phyloP scores from a whole-genome alignment of 2,329 filamentous ascomycete genomes.

The Emergomyces orientalis region DNA sequence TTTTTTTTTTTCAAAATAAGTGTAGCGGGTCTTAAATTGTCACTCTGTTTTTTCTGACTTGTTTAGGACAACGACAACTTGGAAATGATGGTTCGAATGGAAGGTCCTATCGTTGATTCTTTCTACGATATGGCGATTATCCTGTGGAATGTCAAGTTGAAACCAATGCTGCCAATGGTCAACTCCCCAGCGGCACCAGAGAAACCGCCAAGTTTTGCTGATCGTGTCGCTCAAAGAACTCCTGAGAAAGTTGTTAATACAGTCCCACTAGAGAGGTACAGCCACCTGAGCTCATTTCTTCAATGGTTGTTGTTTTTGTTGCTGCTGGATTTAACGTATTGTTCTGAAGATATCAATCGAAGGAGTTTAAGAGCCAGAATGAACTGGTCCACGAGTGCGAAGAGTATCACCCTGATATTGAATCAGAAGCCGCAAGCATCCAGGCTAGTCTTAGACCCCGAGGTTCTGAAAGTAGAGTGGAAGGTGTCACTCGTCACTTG shows the following conservation, averaged over 20 bases:
- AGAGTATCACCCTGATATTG: constrained; percentile 52
- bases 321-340: neutral
- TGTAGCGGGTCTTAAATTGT: neutral
- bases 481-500: constrained; percentile 56
- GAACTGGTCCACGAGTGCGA: neutral
- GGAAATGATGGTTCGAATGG: constrained; percentile 69
- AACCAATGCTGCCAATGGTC: constrained; percentile 51
- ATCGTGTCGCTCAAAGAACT: neutral
- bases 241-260: constrained; percentile 30
- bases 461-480: constrained; percentile 44
- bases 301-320: neutral
- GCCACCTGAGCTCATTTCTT: neutral
- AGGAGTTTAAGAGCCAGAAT: neutral
- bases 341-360: neutral
- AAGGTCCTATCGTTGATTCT: constrained; percentile 67
- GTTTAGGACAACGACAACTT: constrained; percentile 62
- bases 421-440: constrained; percentile 52
- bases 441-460: constrained; percentile 48
- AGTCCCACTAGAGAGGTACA: neutral
- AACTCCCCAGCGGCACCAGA: constrained; percentile 39
- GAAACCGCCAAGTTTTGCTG: constrained; percentile 18
- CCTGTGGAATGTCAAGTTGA: constrained; percentile 57
- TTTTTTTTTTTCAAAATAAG: no score
- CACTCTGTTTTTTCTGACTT: neutral
- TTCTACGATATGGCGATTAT: constrained; percentile 66